Conservation (phyloP, 2,329 filamentous ascomycete species). For the Pyrenophora tritici-repentis region DNA sequence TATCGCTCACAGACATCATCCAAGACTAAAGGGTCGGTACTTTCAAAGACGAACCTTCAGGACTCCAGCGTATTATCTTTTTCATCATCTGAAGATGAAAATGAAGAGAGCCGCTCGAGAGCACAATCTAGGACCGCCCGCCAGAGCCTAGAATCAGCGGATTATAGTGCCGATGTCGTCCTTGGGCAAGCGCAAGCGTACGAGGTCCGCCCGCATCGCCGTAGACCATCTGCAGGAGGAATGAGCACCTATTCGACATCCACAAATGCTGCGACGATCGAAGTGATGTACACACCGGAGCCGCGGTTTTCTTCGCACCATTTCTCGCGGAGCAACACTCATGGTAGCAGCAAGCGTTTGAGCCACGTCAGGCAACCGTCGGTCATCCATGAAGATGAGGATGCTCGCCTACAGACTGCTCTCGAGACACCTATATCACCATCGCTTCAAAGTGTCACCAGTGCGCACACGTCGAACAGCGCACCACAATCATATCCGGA, state of each 20-base stretch:
- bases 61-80: slow-evolving; percentile 48
- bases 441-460: slow-evolving; percentile 35
- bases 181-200: slow-evolving; percentile 47
- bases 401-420: slow-evolving; percentile 38
- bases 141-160: slow-evolving; percentile 42
- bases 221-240: slow-evolving; percentile 36
- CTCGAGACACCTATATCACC: slow-evolving; percentile 30
- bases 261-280: slow-evolving; percentile 46
- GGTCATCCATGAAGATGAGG: slow-evolving; percentile 44
- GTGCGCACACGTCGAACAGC: slow-evolving; percentile 39
- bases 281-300: slow-evolving; percentile 47
- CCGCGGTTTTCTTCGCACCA: slow-evolving; percentile 26
- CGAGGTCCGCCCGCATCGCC: slow-evolving; percentile 35
- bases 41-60: slow-evolving; percentile 43
- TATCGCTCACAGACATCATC: slow-evolving; percentile 32
- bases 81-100: slow-evolving; percentile 48
- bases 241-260: slow-evolving; percentile 43
- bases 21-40: slow-evolving; percentile 42
- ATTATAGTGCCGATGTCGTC: slow-evolving; percentile 42
- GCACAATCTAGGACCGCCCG: slow-evolving; percentile 28
- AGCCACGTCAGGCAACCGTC: slow-evolving; percentile 47
- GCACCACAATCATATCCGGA: slow-evolving; percentile 39
- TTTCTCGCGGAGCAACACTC: slow-evolving; percentile 21
- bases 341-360: slow-evolving; percentile 30
- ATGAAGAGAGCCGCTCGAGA: slow-evolving; percentile 24